phyloP scores from a whole-genome alignment of 495 filamentous ascomycete genomes.

The Gamarada debralockiae region DNA sequence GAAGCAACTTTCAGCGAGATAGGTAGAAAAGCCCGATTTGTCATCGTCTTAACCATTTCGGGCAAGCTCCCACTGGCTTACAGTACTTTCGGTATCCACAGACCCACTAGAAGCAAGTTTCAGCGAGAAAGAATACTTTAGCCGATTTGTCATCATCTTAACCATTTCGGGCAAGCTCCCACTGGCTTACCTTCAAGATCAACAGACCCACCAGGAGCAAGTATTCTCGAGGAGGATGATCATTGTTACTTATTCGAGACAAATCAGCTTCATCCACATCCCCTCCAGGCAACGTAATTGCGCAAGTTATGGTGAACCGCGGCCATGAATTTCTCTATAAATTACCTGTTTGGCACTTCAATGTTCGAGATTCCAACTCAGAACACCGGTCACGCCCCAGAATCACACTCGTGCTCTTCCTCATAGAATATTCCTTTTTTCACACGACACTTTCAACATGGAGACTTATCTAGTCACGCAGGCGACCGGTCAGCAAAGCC shows the following conservation, averaged over 20 bases:
- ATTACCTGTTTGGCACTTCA: constrained; percentile 2
- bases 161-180: constrained; percentile 6
- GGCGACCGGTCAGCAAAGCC: constrained; percentile 46
- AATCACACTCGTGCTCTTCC: no score
- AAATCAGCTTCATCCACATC: constrained; percentile 3
- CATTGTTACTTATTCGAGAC: constrained; percentile 5
- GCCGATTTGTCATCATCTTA: constrained; percentile 6
- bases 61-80: constrained; percentile 4
- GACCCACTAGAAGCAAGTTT: constrained; percentile 8
- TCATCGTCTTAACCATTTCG: constrained; percentile 9
- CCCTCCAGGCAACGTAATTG: constrained; percentile 3
- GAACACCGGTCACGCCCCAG: neutral
- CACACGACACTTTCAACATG: constrained; percentile 25
- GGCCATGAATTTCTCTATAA: neutral
- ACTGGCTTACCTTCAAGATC: no score
- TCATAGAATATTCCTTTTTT: constrained; percentile 6
- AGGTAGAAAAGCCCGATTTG: neutral
- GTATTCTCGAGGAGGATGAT: constrained; percentile 15
- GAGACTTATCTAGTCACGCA: constrained; percentile 37
- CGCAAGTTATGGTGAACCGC: constrained; percentile 1
- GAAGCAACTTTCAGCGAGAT: constrained; percentile 7
- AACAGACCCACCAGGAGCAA: constrained; percentile 16
- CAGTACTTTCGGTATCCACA: no score
- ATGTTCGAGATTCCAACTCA: constrained; percentile 7
- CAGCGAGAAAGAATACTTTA: constrained; percentile 5